A percentile compares a stretch with the other conserved stretches of the same genome.
Evolutionary conservation across 106 monocot species (phyloP).

Genomic region (Hemerocallis citrina): DNA sequence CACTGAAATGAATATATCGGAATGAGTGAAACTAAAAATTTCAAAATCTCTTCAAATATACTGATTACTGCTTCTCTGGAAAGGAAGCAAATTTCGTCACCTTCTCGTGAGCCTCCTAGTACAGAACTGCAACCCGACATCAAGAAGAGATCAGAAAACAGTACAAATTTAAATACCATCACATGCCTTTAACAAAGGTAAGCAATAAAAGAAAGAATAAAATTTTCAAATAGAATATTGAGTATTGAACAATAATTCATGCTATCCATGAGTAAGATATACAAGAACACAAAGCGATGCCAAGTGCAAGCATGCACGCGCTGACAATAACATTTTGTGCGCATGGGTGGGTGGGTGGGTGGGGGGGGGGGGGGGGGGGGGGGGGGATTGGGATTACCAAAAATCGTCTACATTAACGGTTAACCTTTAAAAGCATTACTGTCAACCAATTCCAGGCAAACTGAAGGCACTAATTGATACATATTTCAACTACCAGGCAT

Average conservation of each 20-base stretch:
- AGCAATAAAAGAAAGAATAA: neutral
- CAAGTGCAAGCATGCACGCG: no score
- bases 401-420: no score
- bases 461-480: no score
- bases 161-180: neutral
- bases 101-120: slow-evolving; percentile 69
- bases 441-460: no score
- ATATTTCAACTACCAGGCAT: no score
- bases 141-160: neutral
- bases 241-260: no score
- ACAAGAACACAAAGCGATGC: neutral
- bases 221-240: no score
- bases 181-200: neutral
- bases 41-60: slow-evolving; percentile 42
- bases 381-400: no score
- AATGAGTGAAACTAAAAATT: slow-evolving; percentile 34
- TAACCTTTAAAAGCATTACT: no score
- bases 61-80: slow-evolving; percentile 36
- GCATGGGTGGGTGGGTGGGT: no score
- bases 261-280: neutral
- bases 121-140: slow-evolving; percentile 42
- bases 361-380: no score
- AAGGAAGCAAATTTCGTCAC: slow-evolving; percentile 56
- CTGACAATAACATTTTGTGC: no score
- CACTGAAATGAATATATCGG: slow-evolving; percentile 42